These are phyloP conservation scores for Entamoeba dispar DNA, from an alignment of 208 protist genomes.

Conservation along the genomic window DNA sequence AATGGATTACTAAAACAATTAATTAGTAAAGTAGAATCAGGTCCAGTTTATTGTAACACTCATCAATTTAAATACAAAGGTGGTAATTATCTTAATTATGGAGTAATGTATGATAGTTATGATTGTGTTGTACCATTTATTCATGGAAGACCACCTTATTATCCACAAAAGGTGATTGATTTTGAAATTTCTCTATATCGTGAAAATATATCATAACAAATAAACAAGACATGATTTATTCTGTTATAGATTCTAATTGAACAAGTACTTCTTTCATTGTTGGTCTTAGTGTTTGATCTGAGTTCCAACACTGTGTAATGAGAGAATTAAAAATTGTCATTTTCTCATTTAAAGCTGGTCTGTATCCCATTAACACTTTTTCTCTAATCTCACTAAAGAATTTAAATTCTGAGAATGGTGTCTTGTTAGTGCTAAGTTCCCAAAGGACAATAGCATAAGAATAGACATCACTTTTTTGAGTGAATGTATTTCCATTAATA, in stretches of 20 bases:
- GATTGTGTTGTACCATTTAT: background rate
- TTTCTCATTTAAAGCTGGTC: background rate
- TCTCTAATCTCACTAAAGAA: background rate
- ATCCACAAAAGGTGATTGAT: background rate
- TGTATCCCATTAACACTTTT: background rate
- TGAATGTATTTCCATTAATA: slow-evolving; percentile 18
- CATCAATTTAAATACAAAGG: background rate
- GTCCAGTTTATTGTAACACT: background rate
- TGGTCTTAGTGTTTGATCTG: background rate
- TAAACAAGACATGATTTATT: too few species aligned
- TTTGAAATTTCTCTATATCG: too few species aligned
- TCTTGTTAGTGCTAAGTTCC: slow-evolving; percentile 29
- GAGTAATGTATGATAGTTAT: background rate
- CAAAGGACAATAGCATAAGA: slow-evolving; percentile 36
- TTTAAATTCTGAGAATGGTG: slow-evolving; percentile 11
- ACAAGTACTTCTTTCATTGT: background rate
- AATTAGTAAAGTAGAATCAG: background rate
- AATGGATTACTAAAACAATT: background rate
- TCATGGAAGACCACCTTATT: background rate
- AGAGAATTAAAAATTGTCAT: background rate
- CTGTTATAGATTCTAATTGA: background rate
- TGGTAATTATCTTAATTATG: background rate
- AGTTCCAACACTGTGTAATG: background rate
- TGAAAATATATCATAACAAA: too few species aligned
- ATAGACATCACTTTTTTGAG: slow-evolving; percentile 39